These are phyloP conservation scores for Boletus huronensis DNA, from an alignment of 768 basidiomycete genomes.

Conservation along the genomic window DNA sequence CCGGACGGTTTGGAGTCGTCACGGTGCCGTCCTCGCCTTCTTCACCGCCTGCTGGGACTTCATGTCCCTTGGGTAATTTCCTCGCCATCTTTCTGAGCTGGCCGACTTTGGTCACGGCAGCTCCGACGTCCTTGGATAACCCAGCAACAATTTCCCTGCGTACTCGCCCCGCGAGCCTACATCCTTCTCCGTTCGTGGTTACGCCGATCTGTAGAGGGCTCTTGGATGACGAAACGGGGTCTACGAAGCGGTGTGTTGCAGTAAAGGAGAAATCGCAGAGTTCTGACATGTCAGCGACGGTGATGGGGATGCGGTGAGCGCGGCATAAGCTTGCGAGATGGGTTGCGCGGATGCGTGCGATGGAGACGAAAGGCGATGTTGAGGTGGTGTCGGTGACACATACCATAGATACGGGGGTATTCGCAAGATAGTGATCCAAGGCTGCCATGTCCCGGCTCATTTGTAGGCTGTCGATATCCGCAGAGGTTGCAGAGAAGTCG, in stretches of 20 bases:
- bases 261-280: conserved; percentile 90
- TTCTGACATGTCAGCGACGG: conserved; percentile 81
- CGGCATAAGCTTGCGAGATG: conserved; percentile 55
- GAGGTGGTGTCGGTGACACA: conserved; percentile 80
- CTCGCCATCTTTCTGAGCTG: conserved; percentile 55
- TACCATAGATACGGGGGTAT: conserved; percentile 46
- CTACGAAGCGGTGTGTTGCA: conserved; percentile 77
- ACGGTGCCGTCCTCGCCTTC: conserved; percentile 51
- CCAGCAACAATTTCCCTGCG: conserved; percentile 77
- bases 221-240: conserved; percentile 40
- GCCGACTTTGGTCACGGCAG: conserved; percentile 73
- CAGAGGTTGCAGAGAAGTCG: conserved; percentile 25
- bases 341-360: conserved; percentile 46
- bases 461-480: background rate
- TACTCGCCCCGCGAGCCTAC: conserved; percentile 76
- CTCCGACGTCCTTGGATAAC: conserved; percentile 69
- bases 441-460: conserved; percentile 39
- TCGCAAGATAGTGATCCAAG: conserved; percentile 46
- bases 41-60: conserved; percentile 35
- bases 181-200: conserved; percentile 90
- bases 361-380: conserved; percentile 35
- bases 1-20: conserved; percentile 66
- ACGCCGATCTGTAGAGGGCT: conserved; percentile 73
- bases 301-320: conserved; percentile 65
- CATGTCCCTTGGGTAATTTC: conserved; percentile 24